A percentile compares a stretch with the other conserved stretches of the same genome.
Conservation (phyloP, 768 basidiomycete species). For the Tricholoma sp. region DNA sequence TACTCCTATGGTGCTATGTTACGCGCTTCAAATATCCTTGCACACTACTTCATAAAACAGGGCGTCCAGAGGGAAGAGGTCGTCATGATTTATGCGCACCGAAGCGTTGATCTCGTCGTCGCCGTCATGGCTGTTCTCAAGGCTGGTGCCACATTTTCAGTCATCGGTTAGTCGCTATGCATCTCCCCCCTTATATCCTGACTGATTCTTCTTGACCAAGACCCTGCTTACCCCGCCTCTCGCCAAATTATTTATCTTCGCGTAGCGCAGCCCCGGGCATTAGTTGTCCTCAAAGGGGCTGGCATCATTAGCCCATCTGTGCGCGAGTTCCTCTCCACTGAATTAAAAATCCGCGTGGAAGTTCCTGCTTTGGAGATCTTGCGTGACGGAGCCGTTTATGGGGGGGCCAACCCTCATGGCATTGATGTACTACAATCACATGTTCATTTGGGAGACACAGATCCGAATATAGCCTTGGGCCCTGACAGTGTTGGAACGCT, state of each 20-base stretch:
- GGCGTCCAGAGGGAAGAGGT: constrained; percentile 93
- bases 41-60: constrained; percentile 81
- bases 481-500: constrained; percentile 93
- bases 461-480: constrained; percentile 83
- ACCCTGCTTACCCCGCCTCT: constrained; percentile 94
- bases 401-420: constrained; percentile 43
- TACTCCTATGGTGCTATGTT: constrained; percentile 80
- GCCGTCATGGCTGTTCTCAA: constrained; percentile 97
- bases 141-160: constrained; percentile 94
- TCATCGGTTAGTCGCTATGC: constrained; percentile 66
- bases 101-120: constrained; percentile 93
- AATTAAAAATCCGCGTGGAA: constrained; percentile 83
- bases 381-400: constrained; percentile 55
- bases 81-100: constrained; percentile 95
- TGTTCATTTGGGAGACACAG: constrained; percentile 51
- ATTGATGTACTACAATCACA: constrained; percentile 61
- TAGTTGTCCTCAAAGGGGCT: constrained; percentile 88
- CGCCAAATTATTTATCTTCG: constrained; percentile 90
- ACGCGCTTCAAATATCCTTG: constrained; percentile 80
- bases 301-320: constrained; percentile 77
- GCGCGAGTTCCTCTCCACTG: constrained; percentile 71
- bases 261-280: constrained; percentile 87
- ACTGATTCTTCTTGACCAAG: constrained; percentile 34
- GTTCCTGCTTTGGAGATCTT: constrained; percentile 84
- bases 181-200: background rate